Conservation (phyloP, 768 basidiomycete genomes). For the Termitomyces sp. region DNA sequence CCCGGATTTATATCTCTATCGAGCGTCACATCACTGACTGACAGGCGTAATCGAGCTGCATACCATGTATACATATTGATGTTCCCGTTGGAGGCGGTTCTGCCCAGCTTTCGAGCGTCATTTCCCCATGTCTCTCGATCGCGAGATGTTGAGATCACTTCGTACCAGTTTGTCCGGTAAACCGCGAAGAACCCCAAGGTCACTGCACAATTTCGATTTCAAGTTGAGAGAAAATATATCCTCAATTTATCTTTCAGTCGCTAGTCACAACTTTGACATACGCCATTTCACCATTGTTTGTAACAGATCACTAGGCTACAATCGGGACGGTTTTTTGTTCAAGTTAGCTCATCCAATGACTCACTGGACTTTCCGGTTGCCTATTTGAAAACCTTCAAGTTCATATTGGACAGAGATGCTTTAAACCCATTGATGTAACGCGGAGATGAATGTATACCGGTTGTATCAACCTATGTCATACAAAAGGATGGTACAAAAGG, state of each 20-base stretch:
- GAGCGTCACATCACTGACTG: conserved; percentile 19
- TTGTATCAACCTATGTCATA: conserved; percentile 8
- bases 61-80: conserved; percentile 1
- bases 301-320: conserved; percentile 6
- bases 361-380: conserved; percentile 3
- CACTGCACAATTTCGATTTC: background rate
- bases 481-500: conserved; percentile 22
- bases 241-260: background rate
- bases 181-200: no score
- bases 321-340: conserved; percentile 1
- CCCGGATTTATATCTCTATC: conserved; percentile 15
- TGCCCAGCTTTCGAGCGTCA: background rate
- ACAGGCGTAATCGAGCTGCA: conserved; percentile 14
- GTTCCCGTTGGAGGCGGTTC: conserved; percentile 16
- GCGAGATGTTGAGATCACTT: background rate
- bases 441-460: conserved; percentile 9
- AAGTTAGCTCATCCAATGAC: conserved; percentile 3
- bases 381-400: conserved; percentile 13
- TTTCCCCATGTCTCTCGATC: no score
- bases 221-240: background rate
- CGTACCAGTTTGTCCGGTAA: background rate
- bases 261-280: background rate
- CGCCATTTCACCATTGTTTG: conserved; percentile 4
- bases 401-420: background rate
- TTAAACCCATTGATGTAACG: conserved; percentile 3